These are phyloP conservation scores for Phylloporus sp. DNA, from an alignment of 768 basidiomycete species.

Conservation along the genomic window DNA sequence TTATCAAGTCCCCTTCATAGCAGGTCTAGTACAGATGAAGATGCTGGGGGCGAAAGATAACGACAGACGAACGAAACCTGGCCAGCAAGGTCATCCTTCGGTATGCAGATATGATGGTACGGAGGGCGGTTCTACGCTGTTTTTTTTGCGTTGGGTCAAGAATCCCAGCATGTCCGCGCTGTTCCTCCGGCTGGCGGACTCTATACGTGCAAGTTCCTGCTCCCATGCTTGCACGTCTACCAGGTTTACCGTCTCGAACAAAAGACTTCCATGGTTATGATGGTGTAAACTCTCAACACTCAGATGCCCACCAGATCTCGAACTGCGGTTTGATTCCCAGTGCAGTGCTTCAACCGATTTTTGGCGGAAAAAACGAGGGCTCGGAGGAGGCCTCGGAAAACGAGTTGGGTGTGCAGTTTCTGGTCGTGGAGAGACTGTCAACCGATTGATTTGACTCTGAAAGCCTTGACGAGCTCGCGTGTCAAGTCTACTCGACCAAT, in stretches of 20 bases:
- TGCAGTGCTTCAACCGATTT: conserved; percentile 27
- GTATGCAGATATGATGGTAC: conserved; percentile 22
- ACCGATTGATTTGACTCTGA: conserved; percentile 14
- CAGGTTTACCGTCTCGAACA: conserved; percentile 27
- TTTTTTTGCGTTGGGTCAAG: conserved; percentile 27
- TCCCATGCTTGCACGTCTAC: conserved; percentile 67
- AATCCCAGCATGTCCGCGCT: conserved; percentile 38
- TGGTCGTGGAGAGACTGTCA: conserved; percentile 19
- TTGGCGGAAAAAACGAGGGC: conserved; percentile 19
- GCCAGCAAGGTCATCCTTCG: conserved; percentile 16
- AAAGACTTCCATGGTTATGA: conserved; percentile 14
- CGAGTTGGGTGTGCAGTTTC: conserved; percentile 27
- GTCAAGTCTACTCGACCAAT: conserved; percentile 39
- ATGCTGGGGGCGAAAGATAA: conserved; percentile 10
- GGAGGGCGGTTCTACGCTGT: conserved; percentile 17
- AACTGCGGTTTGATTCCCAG: conserved; percentile 28
- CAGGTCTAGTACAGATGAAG: conserved; percentile 6
- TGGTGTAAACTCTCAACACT: conserved; percentile 16
- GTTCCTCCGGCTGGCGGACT: conserved; percentile 51
- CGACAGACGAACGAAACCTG: conserved; percentile 2
- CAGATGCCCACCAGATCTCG: conserved; percentile 48
- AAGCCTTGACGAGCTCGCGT: conserved; percentile 8
- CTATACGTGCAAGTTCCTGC: conserved; percentile 69
- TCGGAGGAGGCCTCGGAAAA: conserved; percentile 7
- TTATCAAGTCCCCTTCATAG: conserved; percentile 6